Evolutionary conservation across 805 yeast species (phyloP), one percentile per base, ranked within the genome.

Genomic region (Priceomyces haplophilus): DNA sequence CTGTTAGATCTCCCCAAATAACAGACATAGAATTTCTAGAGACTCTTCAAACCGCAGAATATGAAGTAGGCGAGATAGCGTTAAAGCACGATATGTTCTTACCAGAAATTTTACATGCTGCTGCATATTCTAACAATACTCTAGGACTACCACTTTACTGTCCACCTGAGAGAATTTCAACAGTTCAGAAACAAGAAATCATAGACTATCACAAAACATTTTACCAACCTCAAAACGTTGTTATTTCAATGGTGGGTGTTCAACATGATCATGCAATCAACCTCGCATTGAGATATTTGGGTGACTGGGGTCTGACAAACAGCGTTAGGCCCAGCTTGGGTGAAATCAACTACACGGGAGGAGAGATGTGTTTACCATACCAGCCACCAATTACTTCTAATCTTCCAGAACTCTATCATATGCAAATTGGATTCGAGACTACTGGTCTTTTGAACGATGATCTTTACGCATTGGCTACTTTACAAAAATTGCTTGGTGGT

Each of bases 401-500:
- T 56, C 69, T 80, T 44, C 91, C 93, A 8, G 91, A 87, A 50
- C 79, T 90, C 48, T 84, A 82, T 47, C 95, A 91, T 60, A 75
- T 91, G 55, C 88, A 88, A 60, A 75, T 93, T 29, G 96, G 85
- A 1, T 93, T 86, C 59, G 91, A 93, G 61, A 95, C 97, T 18
- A 72, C 85, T 2, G 84, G 96, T 1, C 83, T 89, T 24, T 77
- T 80, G 40, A 83, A 85, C 58, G 88, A 87, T 15, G 97, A 93
- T 54, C 80, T 90, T 34, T 93, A 93, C 56, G 95, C 96, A 1
- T 69, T 89, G 31, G 97, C 98, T 1, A 82, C 89, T 1, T 72
- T 93, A 44, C 98, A 93, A 61, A 88, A 90, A 46, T 71, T 91
- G 17, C 69, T 93, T 11, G 99, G 99, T 34, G 97, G 98, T 29